Evolutionary conservation across 306 rosid genomes (phyloP).

Genomic region (Prunus campanulata): DNA sequence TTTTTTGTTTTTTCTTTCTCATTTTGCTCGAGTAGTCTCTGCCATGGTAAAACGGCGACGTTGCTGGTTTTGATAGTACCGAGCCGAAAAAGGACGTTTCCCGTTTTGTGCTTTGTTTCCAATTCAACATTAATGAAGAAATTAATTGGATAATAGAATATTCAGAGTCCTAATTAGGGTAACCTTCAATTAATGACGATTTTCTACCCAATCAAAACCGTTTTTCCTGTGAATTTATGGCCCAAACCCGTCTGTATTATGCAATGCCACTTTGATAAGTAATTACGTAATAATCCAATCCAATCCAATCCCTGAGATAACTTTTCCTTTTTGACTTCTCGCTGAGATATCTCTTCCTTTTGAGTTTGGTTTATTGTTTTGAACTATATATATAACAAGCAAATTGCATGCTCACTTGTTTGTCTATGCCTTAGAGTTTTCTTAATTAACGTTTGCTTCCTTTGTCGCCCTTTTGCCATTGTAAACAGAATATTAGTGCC

Average conservation of each 20-base stretch:
- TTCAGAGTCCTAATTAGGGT: constrained; percentile 10
- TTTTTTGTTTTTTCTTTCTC: neutral
- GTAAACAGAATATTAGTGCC: constrained; percentile 38
- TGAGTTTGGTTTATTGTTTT: neutral
- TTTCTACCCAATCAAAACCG: constrained; percentile 12
- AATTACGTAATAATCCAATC: neutral
- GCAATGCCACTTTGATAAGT: neutral
- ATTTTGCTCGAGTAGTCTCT: neutral
- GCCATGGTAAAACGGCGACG: constrained; percentile 3
- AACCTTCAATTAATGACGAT: constrained; percentile 12
- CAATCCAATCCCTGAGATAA: constrained; percentile 14
- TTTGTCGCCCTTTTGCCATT: constrained; percentile 2
- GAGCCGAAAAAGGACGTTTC: constrained; percentile 5
- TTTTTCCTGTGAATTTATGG: neutral
- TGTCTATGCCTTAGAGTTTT: neutral
- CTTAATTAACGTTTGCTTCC: constrained; percentile 14
- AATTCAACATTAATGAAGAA: constrained; percentile 1
- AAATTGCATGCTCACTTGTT: neutral
- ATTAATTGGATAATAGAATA: constrained; percentile 13
- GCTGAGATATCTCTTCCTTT: constrained; percentile 4
- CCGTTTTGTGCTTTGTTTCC: constrained; percentile 6
- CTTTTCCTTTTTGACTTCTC: constrained; percentile 21
- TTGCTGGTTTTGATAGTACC: neutral
- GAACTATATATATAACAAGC: neutral
- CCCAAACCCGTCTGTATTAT: neutral